Conservation (phyloP, 2,329 filamentous ascomycete genomes). For the Neocatenulostroma microsporum region DNA sequence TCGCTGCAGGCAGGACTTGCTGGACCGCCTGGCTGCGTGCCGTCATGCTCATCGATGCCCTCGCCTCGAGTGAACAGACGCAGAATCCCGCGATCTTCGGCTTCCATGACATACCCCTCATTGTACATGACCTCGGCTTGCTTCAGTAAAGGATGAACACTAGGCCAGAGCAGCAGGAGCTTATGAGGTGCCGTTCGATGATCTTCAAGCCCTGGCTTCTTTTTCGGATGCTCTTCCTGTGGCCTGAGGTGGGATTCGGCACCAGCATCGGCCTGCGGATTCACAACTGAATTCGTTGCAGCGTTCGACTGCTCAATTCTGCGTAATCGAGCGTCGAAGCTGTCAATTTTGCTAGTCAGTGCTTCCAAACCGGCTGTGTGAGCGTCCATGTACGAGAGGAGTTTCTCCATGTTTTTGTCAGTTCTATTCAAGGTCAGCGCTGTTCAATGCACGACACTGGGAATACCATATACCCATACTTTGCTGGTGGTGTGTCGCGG, state of each 20-base stretch:
- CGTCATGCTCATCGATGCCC: slow-evolving; percentile 32
- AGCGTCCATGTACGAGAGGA: slow-evolving; percentile 38
- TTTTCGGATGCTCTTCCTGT: slow-evolving; percentile 5
- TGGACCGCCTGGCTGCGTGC: slow-evolving; percentile 26
- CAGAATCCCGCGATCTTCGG: slow-evolving; percentile 31
- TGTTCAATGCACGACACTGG: no score
- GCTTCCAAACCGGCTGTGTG: slow-evolving; percentile 25
- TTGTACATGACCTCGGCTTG: slow-evolving; percentile 20
- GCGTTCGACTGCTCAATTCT: slow-evolving; percentile 16
- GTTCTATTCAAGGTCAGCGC: slow-evolving; percentile 39
- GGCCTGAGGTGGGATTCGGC: slow-evolving; percentile 4
- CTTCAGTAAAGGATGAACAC: slow-evolving; percentile 30
- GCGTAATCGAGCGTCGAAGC: slow-evolving; percentile 20
- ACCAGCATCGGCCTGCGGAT: background rate
- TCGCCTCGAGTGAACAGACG: slow-evolving; percentile 32
- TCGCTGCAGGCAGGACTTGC: slow-evolving; percentile 35
- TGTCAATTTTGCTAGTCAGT: slow-evolving; percentile 19
- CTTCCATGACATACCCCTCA: slow-evolving; percentile 31
- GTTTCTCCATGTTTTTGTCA: slow-evolving; percentile 43
- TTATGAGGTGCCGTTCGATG: slow-evolving; percentile 87
- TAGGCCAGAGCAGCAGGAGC: slow-evolving; percentile 59
- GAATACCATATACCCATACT: slow-evolving; percentile 55
- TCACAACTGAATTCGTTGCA: background rate
- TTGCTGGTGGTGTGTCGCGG: slow-evolving; percentile 81
- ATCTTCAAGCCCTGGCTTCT: slow-evolving; percentile 66